These are phyloP conservation scores for Laburnicola sp. DNA, from an alignment of 2,329 filamentous ascomycete species.

Conservation along the genomic window DNA sequence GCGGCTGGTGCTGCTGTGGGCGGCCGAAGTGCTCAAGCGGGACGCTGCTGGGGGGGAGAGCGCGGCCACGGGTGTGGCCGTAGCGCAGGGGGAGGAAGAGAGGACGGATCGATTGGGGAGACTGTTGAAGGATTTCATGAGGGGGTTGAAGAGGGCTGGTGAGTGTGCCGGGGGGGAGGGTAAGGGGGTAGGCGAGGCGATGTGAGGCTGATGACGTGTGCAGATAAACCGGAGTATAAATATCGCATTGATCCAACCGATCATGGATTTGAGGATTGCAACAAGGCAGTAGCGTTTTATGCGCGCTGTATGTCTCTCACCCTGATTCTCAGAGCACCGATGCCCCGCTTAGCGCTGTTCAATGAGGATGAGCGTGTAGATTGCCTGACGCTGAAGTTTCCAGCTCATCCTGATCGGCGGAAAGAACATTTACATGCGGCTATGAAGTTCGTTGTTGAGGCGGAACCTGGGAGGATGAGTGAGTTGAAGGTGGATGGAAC, in stretches of 20 bases:
- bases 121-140: neutral
- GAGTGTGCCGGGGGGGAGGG: too few species aligned
- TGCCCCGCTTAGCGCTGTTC: neutral
- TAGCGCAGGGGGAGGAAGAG: neutral
- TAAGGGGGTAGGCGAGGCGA: too few species aligned
- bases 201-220: too few species aligned
- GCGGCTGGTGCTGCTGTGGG: neutral
- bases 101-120: neutral
- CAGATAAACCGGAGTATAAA: too few species aligned
- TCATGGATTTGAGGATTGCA: too few species aligned
- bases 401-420: neutral
- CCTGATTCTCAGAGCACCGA: neutral
- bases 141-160: neutral
- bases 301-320: too few species aligned
- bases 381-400: neutral
- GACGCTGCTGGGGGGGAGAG: neutral
- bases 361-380: neutral
- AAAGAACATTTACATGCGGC: neutral
- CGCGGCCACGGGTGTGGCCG: neutral
- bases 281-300: too few species aligned
- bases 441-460: neutral
- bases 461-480: neutral
- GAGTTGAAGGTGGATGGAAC: neutral
- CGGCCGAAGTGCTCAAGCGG: neutral
- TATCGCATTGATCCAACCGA: too few species aligned